Evolutionary conservation across 257 asterid species (phyloP).

Genomic region (Solanum rostratum): DNA sequence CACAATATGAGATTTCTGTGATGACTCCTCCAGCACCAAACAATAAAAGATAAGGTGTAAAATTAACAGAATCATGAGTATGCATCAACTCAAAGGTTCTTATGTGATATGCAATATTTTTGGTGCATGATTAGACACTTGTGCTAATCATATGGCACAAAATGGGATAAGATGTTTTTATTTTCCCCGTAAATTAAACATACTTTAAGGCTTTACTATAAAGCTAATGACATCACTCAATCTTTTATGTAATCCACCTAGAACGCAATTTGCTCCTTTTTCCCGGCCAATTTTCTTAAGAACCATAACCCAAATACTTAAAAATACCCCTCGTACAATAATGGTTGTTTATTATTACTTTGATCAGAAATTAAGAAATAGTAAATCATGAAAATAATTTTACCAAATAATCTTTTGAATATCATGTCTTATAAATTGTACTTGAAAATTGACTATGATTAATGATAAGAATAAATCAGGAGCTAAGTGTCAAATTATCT

Average conservation of each 20-base stretch:
- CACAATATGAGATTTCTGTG: neutral
- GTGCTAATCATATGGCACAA: neutral
- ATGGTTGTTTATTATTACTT: too few relatives aligned
- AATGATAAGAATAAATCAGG: too few relatives aligned
- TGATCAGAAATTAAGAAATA: too few relatives aligned
- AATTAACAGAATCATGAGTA: neutral
- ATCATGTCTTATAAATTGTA: too few relatives aligned
- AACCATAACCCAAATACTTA: too few relatives aligned
- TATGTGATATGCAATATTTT: neutral
- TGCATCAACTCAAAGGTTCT: neutral
- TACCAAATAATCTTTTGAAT: too few relatives aligned
- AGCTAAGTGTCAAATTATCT: too few relatives aligned
- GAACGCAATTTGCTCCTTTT: neutral
- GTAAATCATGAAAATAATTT: too few relatives aligned
- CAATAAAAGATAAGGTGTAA: neutral
- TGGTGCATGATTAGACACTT: neutral
- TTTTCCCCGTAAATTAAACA: neutral
- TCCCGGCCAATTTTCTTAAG: neutral
- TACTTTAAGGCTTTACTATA: neutral
- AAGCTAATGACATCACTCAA: neutral
- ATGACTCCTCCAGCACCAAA: slow-evolving; percentile 1
- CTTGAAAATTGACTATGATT: too few relatives aligned
- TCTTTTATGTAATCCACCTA: neutral
- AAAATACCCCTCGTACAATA: too few relatives aligned
- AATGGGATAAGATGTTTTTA: neutral